Conservation (phyloP, 495 filamentous ascomycete species). For the Penicillium samsonianum region DNA sequence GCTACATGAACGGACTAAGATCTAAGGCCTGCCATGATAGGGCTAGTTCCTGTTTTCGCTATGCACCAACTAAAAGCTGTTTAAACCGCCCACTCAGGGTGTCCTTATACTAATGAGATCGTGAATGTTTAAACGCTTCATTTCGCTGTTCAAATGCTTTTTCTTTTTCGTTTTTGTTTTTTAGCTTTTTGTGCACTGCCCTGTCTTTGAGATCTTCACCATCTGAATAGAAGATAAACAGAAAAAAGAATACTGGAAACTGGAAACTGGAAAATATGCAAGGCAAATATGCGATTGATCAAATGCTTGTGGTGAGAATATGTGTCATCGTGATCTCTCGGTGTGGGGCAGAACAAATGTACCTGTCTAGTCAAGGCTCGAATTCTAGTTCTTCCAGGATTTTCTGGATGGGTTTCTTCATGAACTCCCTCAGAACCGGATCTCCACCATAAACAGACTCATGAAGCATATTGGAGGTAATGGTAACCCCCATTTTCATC, state of each 20-base stretch:
- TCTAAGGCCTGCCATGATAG: no score
- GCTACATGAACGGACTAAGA: neutral
- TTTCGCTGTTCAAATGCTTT: neutral
- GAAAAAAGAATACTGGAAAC: neutral
- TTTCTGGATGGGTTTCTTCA: neutral
- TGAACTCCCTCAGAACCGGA: no score
- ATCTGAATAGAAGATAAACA: neutral
- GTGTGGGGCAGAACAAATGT: neutral
- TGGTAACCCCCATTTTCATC: neutral
- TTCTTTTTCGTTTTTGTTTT: neutral
- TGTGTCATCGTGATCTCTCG: neutral
- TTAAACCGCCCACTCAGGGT: neutral
- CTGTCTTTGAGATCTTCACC: no score
- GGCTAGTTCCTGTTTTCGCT: no score
- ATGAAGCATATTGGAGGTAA: neutral
- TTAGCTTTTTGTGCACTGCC: neutral
- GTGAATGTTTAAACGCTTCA: neutral
- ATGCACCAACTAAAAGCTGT: neutral
- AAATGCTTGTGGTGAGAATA: neutral
- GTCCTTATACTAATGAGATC: neutral
- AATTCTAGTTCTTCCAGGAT: neutral
- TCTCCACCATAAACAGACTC: no score
- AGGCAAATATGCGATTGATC: neutral
- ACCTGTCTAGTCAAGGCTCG: neutral
- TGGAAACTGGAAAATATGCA: neutral